Base-by-base conservation (phyloP, 1,284 basidiomycete genomes). In the Nidula niveotomentosa region DNA sequence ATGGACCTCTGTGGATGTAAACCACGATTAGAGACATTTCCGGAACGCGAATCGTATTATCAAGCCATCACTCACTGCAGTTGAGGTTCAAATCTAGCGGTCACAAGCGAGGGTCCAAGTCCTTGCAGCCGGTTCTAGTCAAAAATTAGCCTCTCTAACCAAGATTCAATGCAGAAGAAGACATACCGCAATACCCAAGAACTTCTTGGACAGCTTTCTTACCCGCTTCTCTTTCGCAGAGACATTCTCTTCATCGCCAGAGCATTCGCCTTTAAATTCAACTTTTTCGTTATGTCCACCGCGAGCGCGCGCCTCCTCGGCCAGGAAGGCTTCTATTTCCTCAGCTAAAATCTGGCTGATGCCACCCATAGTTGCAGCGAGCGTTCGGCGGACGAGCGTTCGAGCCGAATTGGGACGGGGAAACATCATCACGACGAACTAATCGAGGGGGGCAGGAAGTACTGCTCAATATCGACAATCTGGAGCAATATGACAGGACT, bases 361-460 rank as follows among this genome's bases (percentile, higher is more conserved):
- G 54, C 76, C 71, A 1, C 53, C 60, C 13, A 70, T 58, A 3
- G 67, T 65, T 6, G 71, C 73, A 3, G 71, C 71, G 12, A 76
- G 65, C 0, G 75, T 75, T 45, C 68, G 65, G 36, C 76, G 69
- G 9, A 77, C 74, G 12, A 77, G 64, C 5, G 68, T 69, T 6
- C 75, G 72, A 30, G 71, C 65, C 0, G 76, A 76, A 8, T 67
- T 69, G 3, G 72, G 73, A n/a, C 66, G 68, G 3, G 76, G 76
- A 60, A 76, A 75, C 48, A 77, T 58, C 76, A 77, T 77, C 10
- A 74, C 69, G 36, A 77, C 69, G 53, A 72, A 73, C 73, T 75
- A 46, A n/a, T 43, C 35, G n/a, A 30, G 30, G 30, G 30, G 30
- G 30, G 30, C 30, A 5, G 30, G 30, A 30, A 30, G 30, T 30